Percentiles rank a stretch among this genome's conserved stretches.
phyloP scores from a whole-genome alignment of 2,329 filamentous ascomycete genomes.

The Alternaria brassicae region DNA sequence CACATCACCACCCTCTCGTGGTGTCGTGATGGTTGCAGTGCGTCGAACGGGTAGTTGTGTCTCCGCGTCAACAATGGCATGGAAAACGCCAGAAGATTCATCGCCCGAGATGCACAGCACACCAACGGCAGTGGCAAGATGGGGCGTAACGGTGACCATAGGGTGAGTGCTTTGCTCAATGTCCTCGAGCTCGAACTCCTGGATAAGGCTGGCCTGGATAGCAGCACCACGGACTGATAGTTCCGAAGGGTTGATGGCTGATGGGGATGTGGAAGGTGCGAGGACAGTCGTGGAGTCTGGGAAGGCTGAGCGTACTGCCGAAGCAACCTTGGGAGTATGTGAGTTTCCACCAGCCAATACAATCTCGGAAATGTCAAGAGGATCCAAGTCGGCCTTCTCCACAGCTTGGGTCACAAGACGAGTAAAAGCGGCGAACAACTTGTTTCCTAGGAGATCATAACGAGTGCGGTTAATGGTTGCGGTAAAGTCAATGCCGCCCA shows the following conservation, averaged over 20 bases:
- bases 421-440: conserved; percentile 88
- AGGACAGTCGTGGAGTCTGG: conserved; percentile 78
- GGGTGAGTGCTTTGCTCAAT: conserved; percentile 97
- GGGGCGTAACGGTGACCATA: conserved; percentile 90
- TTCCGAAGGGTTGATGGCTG: conserved; percentile 92
- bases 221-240: conserved; percentile 87
- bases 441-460: conserved; percentile 86
- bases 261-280: conserved; percentile 78
- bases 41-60: conserved; percentile 90
- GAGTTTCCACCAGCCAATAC: conserved; percentile 91
- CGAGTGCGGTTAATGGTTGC: conserved; percentile 91
- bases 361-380: conserved; percentile 92
- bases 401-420: conserved; percentile 83
- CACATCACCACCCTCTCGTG: conserved; percentile 84
- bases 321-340: conserved; percentile 91
- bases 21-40: conserved; percentile 77
- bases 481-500: conserved; percentile 88
- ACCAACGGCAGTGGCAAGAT: conserved; percentile 87
- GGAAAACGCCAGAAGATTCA: conserved; percentile 72
- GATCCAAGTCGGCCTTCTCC: conserved; percentile 90
- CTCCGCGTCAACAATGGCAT: conserved; percentile 80
- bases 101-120: conserved; percentile 72
- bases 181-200: conserved; percentile 91
- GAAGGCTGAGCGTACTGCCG: conserved; percentile 81
- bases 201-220: conserved; percentile 91